Evolutionary conservation across 768 basidiomycete species (phyloP).

Genomic region (Tulasnella sp.): DNA sequence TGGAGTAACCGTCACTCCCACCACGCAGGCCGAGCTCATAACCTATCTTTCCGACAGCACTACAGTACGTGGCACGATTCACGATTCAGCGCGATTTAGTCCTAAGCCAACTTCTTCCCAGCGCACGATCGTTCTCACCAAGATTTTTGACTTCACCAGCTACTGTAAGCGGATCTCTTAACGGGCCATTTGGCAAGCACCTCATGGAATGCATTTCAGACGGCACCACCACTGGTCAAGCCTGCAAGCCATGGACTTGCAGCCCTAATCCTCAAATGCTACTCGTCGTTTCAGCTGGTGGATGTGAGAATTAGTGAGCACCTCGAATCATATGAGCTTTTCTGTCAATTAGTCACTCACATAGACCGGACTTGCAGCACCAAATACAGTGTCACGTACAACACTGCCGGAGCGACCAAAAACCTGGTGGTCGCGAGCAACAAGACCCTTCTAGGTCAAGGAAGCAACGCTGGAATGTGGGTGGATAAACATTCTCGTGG

Average conservation of each 20-base stretch:
- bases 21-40: neutral
- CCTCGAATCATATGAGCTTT: neutral
- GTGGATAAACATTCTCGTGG: neutral
- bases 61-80: neutral
- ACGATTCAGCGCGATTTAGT: too few relatives aligned
- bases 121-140: neutral
- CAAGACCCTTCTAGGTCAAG: neutral
- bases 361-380: neutral
- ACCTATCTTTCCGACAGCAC: constrained; percentile 1
- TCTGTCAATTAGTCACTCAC: neutral
- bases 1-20: neutral
- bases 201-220: neutral
- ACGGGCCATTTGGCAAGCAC: too few relatives aligned
- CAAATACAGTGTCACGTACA: neutral
- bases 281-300: neutral
- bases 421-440: neutral
- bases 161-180: neutral
- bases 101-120: too few relatives aligned
- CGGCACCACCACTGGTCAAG: neutral
- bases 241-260: neutral
- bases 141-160: neutral
- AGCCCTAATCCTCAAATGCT: neutral
- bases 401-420: neutral
- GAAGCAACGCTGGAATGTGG: neutral
- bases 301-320: neutral